Conservation (phyloP, 257 asterid genomes). For the Primulina tabacum region DNA sequence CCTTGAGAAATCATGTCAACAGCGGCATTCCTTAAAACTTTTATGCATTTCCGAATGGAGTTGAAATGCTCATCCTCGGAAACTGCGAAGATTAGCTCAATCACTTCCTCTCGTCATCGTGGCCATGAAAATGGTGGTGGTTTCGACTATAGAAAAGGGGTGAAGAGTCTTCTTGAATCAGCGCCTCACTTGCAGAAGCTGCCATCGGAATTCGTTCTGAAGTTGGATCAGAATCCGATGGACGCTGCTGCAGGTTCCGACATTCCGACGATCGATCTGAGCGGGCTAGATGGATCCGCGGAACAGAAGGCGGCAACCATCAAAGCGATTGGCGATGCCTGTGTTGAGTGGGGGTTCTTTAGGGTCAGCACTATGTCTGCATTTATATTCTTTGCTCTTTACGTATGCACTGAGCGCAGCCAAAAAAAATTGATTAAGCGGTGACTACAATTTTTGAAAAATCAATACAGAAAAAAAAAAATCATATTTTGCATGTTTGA, state of each 20-base stretch:
- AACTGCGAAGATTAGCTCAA: no score
- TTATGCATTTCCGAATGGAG: no score
- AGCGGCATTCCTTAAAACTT: no score
- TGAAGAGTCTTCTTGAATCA: constrained; percentile 38
- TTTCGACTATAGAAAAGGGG: constrained; percentile 36
- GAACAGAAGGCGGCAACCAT: constrained; percentile 28
- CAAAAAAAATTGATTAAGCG: no score
- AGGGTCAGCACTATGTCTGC: constrained; percentile 21
- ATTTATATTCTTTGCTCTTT: no score
- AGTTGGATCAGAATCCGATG: constrained; percentile 31
- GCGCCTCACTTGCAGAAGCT: constrained; percentile 29
- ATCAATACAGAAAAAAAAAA: no score
- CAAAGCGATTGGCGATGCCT: constrained; percentile 40
- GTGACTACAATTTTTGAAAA: no score
- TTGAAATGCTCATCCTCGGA: no score
- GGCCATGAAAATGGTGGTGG: neutral
- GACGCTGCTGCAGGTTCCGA: constrained; percentile 13
- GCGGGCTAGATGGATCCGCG: constrained; percentile 29
- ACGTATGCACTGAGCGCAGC: no score
- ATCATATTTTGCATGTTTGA: no score
- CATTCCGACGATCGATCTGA: constrained; percentile 44
- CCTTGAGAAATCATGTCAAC: no score
- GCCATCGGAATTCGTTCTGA: constrained; percentile 36
- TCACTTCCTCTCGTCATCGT: no score
- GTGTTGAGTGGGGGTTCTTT: constrained; percentile 48